These are phyloP conservation scores for Lignosus rhinocerotis DNA, from an alignment of 1,284 basidiomycete genomes.

Conservation along the genomic window DNA sequence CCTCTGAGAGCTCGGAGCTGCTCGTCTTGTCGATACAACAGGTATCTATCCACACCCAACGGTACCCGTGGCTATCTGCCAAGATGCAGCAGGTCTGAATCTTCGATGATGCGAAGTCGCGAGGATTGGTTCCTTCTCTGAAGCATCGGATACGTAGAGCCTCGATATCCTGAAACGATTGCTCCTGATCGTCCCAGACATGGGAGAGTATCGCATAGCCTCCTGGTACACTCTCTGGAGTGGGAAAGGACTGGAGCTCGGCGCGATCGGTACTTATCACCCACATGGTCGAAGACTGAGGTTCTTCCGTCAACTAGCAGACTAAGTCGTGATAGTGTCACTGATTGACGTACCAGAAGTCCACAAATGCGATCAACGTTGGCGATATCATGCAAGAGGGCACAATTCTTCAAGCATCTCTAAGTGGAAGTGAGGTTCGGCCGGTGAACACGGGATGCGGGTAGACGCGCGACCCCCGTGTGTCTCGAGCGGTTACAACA, in stretches of 20 bases:
- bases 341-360: no score
- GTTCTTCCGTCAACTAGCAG: not conserved
- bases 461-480: no score
- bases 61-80: not conserved
- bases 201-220: constrained; percentile 8
- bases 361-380: no score
- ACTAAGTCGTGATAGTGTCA: no score
- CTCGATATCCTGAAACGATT: constrained; percentile 1
- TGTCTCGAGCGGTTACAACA: no score
- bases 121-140: not conserved
- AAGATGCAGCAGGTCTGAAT: not conserved
- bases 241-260: not conserved
- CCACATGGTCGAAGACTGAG: not conserved
- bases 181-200: not conserved
- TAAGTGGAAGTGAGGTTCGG: no score
- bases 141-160: not conserved
- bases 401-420: no score
- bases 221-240: not conserved
- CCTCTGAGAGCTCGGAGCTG: constrained; percentile 4
- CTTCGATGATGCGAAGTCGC: not conserved
- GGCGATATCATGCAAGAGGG: no score
- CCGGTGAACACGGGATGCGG: no score
- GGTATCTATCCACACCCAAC: constrained; percentile 6
- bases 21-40: constrained; percentile 8
- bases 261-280: not conserved